Evolutionary conservation across 1,139 yeast genomes (phyloP).

Genomic region (Debaryomyces udenii): DNA sequence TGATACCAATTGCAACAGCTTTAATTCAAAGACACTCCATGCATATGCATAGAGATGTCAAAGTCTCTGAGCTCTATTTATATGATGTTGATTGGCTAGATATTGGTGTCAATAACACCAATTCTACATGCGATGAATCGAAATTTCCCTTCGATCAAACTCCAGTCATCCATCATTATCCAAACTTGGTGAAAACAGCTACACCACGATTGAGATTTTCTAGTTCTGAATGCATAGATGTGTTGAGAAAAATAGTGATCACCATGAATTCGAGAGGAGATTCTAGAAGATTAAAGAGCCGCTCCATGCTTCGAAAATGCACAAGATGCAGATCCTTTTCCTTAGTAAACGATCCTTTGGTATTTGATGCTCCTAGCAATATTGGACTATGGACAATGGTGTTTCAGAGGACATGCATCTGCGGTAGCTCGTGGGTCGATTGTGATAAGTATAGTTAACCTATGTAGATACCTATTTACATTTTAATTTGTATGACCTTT

Average conservation of each 20-base stretch:
- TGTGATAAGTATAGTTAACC: constrained; percentile 19
- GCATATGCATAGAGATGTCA: constrained; percentile 40
- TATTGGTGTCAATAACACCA: constrained; percentile 31
- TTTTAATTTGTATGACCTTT: too few species aligned
- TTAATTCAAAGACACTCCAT: constrained; percentile 38
- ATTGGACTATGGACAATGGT: constrained; percentile 70
- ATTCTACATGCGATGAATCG: neutral
- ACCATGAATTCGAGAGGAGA: constrained; percentile 17
- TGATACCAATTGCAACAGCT: constrained; percentile 33
- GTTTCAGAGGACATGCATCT: constrained; percentile 74
- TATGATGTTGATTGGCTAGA: constrained; percentile 75
- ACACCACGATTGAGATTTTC: constrained; percentile 28
- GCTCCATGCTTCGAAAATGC: constrained; percentile 49
- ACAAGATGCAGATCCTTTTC: constrained; percentile 71
- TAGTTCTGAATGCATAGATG: constrained; percentile 40
- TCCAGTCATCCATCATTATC: constrained; percentile 12
- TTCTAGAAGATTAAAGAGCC: neutral
- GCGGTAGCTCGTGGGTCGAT: constrained; percentile 78
- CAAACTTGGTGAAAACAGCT: constrained; percentile 13
- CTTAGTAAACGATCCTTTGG: constrained; percentile 48
- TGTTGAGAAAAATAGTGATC: constrained; percentile 46
- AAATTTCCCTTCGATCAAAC: constrained; percentile 1
- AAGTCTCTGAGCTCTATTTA: constrained; percentile 57
- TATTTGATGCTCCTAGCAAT: constrained; percentile 39
- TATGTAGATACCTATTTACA: neutral